A percentile compares a stretch with the other conserved stretches of the same genome.
Evolutionary conservation across 352 stramenopile genomes (phyloP).

Genomic region (Pythium apleroticum): DNA sequence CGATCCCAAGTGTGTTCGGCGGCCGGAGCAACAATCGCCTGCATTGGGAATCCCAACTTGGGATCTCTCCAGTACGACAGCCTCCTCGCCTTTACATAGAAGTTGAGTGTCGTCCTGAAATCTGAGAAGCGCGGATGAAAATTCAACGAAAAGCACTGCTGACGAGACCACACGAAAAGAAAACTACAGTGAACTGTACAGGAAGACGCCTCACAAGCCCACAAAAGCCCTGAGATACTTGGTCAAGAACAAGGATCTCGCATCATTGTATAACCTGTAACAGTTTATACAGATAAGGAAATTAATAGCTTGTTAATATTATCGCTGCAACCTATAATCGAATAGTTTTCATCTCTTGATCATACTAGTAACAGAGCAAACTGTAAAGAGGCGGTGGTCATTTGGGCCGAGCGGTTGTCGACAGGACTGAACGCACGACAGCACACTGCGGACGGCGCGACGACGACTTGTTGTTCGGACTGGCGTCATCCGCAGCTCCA

Average conservation of each 20-base stretch:
- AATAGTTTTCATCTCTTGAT: too few relatives aligned
- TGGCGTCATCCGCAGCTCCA: background rate
- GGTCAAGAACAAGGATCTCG: background rate
- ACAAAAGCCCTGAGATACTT: background rate
- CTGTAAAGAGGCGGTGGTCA: background rate
- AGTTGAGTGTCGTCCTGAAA: background rate
- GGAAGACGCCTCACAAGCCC: background rate
- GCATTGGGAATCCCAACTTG: too few relatives aligned
- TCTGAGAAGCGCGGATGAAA: background rate
- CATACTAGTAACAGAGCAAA: too few relatives aligned
- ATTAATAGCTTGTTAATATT: too few relatives aligned
- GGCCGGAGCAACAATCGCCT: too few relatives aligned
- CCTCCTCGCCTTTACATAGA: background rate
- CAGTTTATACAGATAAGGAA: too few relatives aligned
- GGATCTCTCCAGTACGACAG: too few relatives aligned
- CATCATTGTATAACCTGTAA: too few relatives aligned
- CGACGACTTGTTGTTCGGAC: background rate
- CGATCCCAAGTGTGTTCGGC: too few relatives aligned
- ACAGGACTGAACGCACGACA: background rate
- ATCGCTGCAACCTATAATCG: too few relatives aligned
- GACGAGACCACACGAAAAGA: background rate
- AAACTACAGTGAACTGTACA: background rate
- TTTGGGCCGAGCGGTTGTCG: background rate
- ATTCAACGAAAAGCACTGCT: background rate
- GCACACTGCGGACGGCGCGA: constrained; percentile 1